Evolutionary conservation across 176 grass and related monocot species (phyloP).

Genomic region (Musa schizocarpa): DNA sequence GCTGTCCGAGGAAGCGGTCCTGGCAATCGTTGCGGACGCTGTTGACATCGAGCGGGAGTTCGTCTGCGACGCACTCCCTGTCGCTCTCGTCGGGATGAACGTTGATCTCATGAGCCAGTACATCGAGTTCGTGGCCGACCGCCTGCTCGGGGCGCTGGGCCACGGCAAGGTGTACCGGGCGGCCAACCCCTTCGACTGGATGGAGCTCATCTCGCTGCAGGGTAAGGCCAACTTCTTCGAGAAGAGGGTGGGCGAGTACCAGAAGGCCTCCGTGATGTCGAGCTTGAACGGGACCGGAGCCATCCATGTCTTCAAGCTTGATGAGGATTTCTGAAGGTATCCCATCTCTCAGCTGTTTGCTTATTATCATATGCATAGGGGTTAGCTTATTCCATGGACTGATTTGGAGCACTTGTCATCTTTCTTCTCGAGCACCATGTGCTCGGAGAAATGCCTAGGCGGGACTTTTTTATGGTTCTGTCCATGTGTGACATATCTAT

Average conservation of each 20-base stretch:
- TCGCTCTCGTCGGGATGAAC: not conserved
- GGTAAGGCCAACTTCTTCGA: not conserved
- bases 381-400: too few relatives aligned
- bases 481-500: too few relatives aligned
- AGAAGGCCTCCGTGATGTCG: not conserved
- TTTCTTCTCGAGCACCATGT: too few relatives aligned
- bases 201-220: not conserved
- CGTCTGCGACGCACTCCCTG: not conserved
- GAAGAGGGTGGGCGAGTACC: not conserved
- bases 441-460: too few relatives aligned
- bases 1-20: too few relatives aligned
- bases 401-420: too few relatives aligned
- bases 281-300: not conserved
- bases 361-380: too few relatives aligned
- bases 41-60: not conserved
- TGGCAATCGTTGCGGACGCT: too few relatives aligned
- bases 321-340: not conserved
- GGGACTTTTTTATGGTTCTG: too few relatives aligned
- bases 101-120: not conserved
- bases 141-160: not conserved
- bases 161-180: not conserved
- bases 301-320: not conserved
- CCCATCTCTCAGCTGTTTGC: too few relatives aligned
- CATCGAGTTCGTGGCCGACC: not conserved
- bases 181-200: not conserved